Percentiles rank a stretch among this genome's conserved stretches.
Conservation (phyloP, 1,139 yeast species). For the Zhuliangozyma parablackwelliae region DNA sequence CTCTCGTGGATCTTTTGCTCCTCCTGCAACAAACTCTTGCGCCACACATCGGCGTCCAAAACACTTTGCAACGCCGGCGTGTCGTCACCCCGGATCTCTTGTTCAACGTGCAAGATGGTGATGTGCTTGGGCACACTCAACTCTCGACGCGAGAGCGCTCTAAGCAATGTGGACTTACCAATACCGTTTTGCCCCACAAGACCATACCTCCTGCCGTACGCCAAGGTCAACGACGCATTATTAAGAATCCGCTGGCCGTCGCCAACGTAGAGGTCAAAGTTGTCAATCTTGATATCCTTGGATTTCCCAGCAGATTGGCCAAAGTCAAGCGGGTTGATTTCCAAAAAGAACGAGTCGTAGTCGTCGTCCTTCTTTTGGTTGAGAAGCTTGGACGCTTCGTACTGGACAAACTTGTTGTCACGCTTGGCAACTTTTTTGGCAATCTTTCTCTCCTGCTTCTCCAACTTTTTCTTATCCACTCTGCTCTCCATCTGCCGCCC, state of each 20-base stretch:
- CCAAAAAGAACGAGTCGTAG: conserved; percentile 90
- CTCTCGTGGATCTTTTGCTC: conserved; percentile 72
- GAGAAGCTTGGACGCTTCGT: conserved; percentile 88
- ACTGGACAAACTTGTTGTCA: conserved; percentile 78
- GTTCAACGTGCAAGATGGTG: conserved; percentile 94
- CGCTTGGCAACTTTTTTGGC: conserved; percentile 96
- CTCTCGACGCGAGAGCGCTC: conserved; percentile 92
- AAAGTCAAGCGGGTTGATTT: conserved; percentile 90
- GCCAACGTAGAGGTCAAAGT: conserved; percentile 90
- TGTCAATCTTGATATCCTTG: conserved; percentile 89
- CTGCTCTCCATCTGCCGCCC: conserved; percentile 90
- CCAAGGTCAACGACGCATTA: conserved; percentile 80
- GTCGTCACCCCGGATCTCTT: conserved; percentile 93
- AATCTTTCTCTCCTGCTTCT: conserved; percentile 94
- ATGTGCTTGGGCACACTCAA: conserved; percentile 90
- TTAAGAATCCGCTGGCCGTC: conserved; percentile 90
- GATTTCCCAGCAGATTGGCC: conserved; percentile 91
- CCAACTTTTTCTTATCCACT: conserved; percentile 93
- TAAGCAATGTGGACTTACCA: conserved; percentile 90
- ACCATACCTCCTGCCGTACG: conserved; percentile 95
- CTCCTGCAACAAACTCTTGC: conserved; percentile 79
- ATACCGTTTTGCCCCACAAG: conserved; percentile 98
- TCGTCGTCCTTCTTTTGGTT: conserved; percentile 61
- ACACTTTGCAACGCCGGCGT: conserved; percentile 88
- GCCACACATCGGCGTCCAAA: conserved; percentile 98